These are phyloP conservation scores for Ceratocystis papillata DNA, from an alignment of 2,329 filamentous ascomycete species.

Conservation along the genomic window DNA sequence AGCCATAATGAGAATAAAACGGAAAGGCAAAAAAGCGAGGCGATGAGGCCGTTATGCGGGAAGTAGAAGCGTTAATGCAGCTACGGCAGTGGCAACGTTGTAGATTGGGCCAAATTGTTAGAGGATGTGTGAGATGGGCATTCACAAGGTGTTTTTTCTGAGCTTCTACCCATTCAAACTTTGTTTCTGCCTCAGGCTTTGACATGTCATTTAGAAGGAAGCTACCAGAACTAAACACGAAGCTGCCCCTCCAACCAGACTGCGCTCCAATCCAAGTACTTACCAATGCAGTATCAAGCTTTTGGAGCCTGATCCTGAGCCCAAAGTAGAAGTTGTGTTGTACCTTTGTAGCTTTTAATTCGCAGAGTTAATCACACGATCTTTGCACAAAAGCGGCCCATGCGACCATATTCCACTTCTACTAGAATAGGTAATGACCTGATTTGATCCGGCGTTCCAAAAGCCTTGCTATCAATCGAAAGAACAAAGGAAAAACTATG, in stretches of 20 bases:
- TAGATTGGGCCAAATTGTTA: neutral
- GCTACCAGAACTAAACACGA: neutral
- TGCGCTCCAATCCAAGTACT: too few relatives aligned
- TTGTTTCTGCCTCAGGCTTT: conserved; percentile 2
- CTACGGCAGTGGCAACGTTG: neutral
- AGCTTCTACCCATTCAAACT: too few relatives aligned
- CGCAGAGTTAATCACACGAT: neutral
- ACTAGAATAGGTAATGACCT: neutral
- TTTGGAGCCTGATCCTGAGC: neutral
- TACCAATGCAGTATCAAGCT: neutral
- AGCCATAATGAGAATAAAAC: too few relatives aligned
- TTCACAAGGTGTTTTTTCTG: neutral
- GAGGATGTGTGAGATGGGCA: neutral
- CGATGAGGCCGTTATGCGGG: neutral
- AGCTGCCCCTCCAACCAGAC: neutral
- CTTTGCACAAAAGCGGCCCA: neutral
- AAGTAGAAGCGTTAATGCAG: neutral
- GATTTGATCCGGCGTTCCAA: neutral
- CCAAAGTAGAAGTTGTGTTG: neutral
- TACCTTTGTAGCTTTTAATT: neutral
- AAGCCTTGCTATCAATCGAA: neutral
- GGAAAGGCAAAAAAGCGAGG: neutral
- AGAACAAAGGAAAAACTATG: neutral
- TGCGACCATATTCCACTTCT: neutral
- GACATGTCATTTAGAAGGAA: conserved; percentile 1